Conservation (phyloP, 176 grass and related monocot genomes). For the Rhynchospora pubera region DNA sequence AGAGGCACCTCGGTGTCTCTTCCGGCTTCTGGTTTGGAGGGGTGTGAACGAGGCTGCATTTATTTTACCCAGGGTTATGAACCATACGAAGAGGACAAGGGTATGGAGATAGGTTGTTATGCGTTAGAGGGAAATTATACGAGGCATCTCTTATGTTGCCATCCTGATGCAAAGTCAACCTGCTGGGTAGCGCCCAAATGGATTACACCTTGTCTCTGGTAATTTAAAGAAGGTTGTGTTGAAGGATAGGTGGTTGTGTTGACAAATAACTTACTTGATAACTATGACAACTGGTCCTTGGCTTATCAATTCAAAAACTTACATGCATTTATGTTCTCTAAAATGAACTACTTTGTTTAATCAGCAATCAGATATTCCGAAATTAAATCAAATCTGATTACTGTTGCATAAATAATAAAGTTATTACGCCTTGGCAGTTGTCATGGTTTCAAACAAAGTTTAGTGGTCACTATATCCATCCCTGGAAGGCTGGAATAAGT, state of each 20-base stretch:
- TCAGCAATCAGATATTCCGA: neutral
- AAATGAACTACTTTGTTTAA: neutral
- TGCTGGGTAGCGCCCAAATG: neutral
- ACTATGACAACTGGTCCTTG: neutral
- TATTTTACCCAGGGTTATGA: constrained; percentile 21
- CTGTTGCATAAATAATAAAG: neutral
- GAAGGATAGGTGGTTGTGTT: neutral
- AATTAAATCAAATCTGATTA: neutral
- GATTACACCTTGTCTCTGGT: constrained; percentile 19
- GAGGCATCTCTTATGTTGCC: neutral
- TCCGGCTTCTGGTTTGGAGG: constrained; percentile 11
- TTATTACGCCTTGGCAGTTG: neutral
- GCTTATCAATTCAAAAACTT: neutral
- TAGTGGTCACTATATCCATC: neutral
- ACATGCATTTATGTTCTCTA: neutral
- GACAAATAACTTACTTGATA: neutral
- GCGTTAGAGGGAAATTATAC: neutral
- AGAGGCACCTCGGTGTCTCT: constrained; percentile 18
- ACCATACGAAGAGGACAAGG: constrained; percentile 10
- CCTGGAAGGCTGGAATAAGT: neutral
- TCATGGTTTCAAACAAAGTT: neutral
- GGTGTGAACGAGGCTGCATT: constrained; percentile 18
- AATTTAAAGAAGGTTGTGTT: neutral
- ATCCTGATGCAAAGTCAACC: neutral
- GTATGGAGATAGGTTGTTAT: constrained; percentile 9